Percentiles rank a stretch among this genome's conserved stretches.
phyloP scores from a whole-genome alignment of 805 yeast genomes.

The Jamesozyma spencerorum region DNA sequence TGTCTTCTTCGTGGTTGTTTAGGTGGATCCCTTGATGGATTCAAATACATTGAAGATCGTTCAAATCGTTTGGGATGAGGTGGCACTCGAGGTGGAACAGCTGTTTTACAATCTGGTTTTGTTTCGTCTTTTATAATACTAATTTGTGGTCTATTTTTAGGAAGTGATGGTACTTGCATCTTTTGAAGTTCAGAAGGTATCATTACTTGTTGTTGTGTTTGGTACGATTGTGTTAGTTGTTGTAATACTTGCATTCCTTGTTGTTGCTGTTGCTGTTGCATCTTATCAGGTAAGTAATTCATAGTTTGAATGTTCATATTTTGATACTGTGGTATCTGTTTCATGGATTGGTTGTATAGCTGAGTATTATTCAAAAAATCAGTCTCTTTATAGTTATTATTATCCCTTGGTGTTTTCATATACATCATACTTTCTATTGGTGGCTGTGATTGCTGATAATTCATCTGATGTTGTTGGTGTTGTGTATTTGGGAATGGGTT shows the following conservation, averaged over 20 bases:
- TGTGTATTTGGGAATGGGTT: slow-evolving; percentile 29
- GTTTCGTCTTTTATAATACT: neutral
- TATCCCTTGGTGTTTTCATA: too few relatives aligned
- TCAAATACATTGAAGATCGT: slow-evolving; percentile 9
- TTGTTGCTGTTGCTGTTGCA: neutral
- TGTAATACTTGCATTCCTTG: neutral
- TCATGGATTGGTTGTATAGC: too few relatives aligned
- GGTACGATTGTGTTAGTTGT: slow-evolving; percentile 7
- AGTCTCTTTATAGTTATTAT: too few relatives aligned
- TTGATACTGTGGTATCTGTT: too few relatives aligned
- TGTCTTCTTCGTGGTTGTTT: slow-evolving; percentile 1
- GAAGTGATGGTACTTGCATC: slow-evolving; percentile 1
- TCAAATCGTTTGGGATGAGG: slow-evolving; percentile 10
- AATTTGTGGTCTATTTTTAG: neutral
- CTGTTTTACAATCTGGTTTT: neutral
- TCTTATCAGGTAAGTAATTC: too few relatives aligned
- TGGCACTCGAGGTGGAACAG: slow-evolving; percentile 13
- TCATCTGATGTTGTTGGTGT: slow-evolving; percentile 4
- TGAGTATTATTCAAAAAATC: too few relatives aligned
- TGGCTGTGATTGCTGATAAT: too few relatives aligned
- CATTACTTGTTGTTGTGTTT: neutral
- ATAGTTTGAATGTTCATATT: too few relatives aligned
- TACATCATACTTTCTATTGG: too few relatives aligned
- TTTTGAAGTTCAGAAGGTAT: neutral
- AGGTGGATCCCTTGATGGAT: slow-evolving; percentile 7